phyloP scores from a whole-genome alignment of 2,329 filamentous ascomycete species.

The Mycogone perniciosa region DNA sequence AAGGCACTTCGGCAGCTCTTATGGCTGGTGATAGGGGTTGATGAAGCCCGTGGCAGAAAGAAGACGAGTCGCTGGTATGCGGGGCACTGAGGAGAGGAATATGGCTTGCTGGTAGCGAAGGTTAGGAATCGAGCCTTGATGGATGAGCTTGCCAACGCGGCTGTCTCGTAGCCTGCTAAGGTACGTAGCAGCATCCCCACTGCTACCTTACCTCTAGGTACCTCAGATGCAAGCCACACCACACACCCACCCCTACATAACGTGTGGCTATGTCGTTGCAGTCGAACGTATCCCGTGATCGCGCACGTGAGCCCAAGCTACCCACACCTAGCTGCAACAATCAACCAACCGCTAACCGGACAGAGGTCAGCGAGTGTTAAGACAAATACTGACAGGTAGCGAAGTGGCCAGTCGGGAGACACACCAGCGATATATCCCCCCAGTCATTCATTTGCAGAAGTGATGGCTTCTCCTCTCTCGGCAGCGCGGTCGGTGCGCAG shows the following conservation, averaged over 20 bases:
- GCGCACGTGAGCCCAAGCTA: constrained; percentile 22
- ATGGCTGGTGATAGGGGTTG: not conserved
- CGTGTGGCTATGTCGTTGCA: not conserved
- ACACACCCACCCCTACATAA: not conserved
- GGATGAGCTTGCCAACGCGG: constrained; percentile 25
- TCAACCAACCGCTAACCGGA: constrained; percentile 15
- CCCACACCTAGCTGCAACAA: constrained; percentile 13
- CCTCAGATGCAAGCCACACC: constrained; percentile 9
- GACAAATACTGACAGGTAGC: constrained; percentile 16
- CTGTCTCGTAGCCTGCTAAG: constrained; percentile 32
- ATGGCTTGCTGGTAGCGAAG: not conserved
- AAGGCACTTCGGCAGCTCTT: not conserved
- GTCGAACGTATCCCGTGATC: constrained; percentile 17
- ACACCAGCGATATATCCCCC: constrained; percentile 23
- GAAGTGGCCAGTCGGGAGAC: constrained; percentile 22
- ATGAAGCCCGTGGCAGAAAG: not conserved
- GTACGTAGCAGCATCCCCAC: not conserved
- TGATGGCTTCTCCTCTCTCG: constrained; percentile 52
- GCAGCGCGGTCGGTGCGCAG: constrained; percentile 48
- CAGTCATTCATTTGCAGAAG: constrained; percentile 26
- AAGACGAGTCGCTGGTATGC: no score
- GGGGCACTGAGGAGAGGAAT: not conserved
- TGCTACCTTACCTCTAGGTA: no score
- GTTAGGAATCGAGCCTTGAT: not conserved
- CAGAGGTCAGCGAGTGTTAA: constrained; percentile 14